Evolutionary conservation across 1,139 yeast genomes (phyloP), one percentile per base, ranked within the genome.

Genomic region (Yamadazyma spencermartinsiae): DNA sequence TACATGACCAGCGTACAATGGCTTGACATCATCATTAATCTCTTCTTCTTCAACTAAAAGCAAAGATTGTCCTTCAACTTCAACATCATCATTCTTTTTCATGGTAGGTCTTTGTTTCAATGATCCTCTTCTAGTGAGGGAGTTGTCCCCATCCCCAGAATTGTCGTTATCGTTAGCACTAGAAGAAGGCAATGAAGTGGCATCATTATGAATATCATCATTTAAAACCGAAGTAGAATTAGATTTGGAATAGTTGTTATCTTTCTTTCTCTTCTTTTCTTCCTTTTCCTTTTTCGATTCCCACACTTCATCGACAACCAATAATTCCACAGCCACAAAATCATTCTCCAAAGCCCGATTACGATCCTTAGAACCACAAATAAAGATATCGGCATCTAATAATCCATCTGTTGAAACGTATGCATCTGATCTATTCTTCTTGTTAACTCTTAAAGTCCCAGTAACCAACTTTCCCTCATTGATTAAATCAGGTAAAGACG

Each of bases 331-430:
- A 0, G 98, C 98, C 25, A 92, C 98, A 43, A 88, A 69, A 60
- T 92, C 98, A 39, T 98, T 97, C 64, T 92, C 98, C 38, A 92
- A 71, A 9, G 98, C 98, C 58, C 98, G 82, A 63, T 92, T 92
- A 60, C 98, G 86, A 63, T 92, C 98, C 61, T 92, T 92, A n/a
- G 98, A 90, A 10, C 98, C 98, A 68, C 98, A 94, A 49, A 92
- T 92, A 58, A 89, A 92, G 45, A 92, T 88, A 61, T 92, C 98
- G 0, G 98, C 96, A 63, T 92, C 98, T 47, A 92, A 73, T 32
- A 90, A 75, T 2, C 97, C 97, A 58, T 90, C 97, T 0, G 98
- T 92, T 4, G 97, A 83, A 13, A 92, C 98, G 63, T 94, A 92
- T 1, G 98, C 98, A 63, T 92, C 98, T 1, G 96, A 87, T 54